Conservation (phyloP, 78 protist genomes). For the Planoprotostelium fungivorum region DNA sequence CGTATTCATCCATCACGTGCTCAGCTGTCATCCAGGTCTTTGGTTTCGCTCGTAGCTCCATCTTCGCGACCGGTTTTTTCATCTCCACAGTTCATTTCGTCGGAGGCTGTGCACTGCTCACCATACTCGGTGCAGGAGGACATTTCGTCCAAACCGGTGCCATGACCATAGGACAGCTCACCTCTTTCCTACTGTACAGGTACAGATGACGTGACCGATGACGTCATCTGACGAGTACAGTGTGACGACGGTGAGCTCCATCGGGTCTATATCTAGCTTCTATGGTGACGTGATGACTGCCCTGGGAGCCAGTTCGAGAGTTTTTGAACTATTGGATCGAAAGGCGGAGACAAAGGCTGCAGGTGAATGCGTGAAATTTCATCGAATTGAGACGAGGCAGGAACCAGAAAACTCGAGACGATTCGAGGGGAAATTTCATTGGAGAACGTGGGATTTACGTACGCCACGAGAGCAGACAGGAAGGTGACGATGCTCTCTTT, state of each 20-base stretch:
- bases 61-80: constrained; percentile 23
- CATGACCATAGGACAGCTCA: constrained; percentile 51
- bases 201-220: background rate
- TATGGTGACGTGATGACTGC: constrained; percentile 67
- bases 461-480: constrained; percentile 49
- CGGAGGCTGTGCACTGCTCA: background rate
- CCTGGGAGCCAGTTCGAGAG: constrained; percentile 67
- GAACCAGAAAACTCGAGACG: background rate
- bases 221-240: background rate
- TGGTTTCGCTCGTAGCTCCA: background rate
- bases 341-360: constrained; percentile 32
- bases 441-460: constrained; percentile 69
- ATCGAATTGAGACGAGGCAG: background rate
- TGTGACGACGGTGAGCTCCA: constrained; percentile 42
- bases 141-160: constrained; percentile 13
- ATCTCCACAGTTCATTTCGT: background rate
- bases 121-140: constrained; percentile 4
- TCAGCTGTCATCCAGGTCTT: background rate
- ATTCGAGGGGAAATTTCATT: constrained; percentile 66
- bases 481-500: background rate
- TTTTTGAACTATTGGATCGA: constrained; percentile 80
- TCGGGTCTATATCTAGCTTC: constrained; percentile 47
- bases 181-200: constrained; percentile 71
- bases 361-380: constrained; percentile 35
- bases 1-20: too few species aligned